Base-by-base conservation (phyloP, 352 stramenopile genomes). In the Lagenidium giganteum region DNA sequence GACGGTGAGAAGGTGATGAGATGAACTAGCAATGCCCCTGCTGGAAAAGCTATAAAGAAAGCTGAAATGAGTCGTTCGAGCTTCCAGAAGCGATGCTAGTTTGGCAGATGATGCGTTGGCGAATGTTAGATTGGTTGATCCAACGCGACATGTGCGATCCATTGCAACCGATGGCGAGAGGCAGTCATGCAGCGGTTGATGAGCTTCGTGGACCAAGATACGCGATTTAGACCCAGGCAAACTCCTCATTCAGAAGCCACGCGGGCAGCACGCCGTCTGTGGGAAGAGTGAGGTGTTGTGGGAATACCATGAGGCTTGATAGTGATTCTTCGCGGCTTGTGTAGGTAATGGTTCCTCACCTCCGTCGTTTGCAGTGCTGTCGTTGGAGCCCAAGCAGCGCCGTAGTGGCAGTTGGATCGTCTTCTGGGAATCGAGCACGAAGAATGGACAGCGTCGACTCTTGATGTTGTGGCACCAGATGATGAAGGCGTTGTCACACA, bases 401-500 rank as follows among this genome's bases (percentile, higher is more conserved):
- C 6, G 57, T 31, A 13, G 30, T 34, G 0, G 35, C 62, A 3
- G n/a, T 47, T 2, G 54, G 42, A n/a, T 42, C 38, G 27, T 52
- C 38, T 0, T 42, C 40, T 22, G 66, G 54, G n/a, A 84, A 59
- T 0, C 67, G 60, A 43, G 64, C 59, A 17, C 61, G 70, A 31
- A 79, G 39, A 22, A 84, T 38, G 46, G 79, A 78, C 28, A 87
- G 55, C 42, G 66, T 70, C 23, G 57, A 64, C 31, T 66, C 69
- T 84, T 84, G 25, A 82, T 27, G 31, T 83, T 79, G 59, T 84
- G 70, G 47, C 61, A 79, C 74, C 74, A 87, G 11, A 87, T 34
- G 8, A 83, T 32, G 28, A 84, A 84, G 1, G 67, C 69, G 22
- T 79, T 57, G 24, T 49, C 54, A 22, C 51, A 56, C 23, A 80